Conservation (phyloP, 176 grass and related monocot species). For the Hyparrhenia diplandra region DNA sequence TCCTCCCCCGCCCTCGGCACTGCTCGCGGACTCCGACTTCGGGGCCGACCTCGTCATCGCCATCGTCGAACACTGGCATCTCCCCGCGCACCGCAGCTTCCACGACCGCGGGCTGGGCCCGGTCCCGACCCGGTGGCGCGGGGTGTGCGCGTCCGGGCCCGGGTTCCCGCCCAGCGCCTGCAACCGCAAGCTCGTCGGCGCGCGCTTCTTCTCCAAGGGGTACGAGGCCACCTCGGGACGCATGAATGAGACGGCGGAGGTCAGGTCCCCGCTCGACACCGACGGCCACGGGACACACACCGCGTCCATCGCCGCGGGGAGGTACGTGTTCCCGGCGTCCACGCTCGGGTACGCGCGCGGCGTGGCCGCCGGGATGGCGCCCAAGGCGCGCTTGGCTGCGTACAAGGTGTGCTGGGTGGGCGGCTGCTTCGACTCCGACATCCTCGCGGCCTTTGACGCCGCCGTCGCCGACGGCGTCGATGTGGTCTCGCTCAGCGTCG, state of each 20-base stretch:
- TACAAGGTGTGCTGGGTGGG: slow-evolving; percentile 93
- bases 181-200: slow-evolving; percentile 87
- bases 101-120: slow-evolving; percentile 58
- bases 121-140: slow-evolving; percentile 56
- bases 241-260: slow-evolving; percentile 84
- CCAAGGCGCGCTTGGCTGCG: slow-evolving; percentile 78
- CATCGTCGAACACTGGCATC: slow-evolving; percentile 83
- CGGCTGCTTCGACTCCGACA: slow-evolving; percentile 94
- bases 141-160: slow-evolving; percentile 52
- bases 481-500: slow-evolving; percentile 82
- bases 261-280: slow-evolving; percentile 71
- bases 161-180: slow-evolving; percentile 61
- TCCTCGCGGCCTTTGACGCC: slow-evolving; percentile 90
- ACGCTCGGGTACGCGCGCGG: slow-evolving; percentile 88
- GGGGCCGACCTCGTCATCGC: slow-evolving; percentile 78
- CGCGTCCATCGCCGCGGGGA: slow-evolving; percentile 78
- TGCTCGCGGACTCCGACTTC: slow-evolving; percentile 87
- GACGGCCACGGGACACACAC: slow-evolving; percentile 91
- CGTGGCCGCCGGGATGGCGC: slow-evolving; percentile 91
- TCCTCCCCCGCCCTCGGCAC: slow-evolving; percentile 70
- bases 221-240: slow-evolving; percentile 85
- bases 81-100: slow-evolving; percentile 68
- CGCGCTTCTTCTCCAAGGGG: slow-evolving; percentile 65
- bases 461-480: slow-evolving; percentile 79
- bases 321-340: slow-evolving; percentile 93